Conservation (phyloP, 345 rosid species). For the Litchi chinensis region DNA sequence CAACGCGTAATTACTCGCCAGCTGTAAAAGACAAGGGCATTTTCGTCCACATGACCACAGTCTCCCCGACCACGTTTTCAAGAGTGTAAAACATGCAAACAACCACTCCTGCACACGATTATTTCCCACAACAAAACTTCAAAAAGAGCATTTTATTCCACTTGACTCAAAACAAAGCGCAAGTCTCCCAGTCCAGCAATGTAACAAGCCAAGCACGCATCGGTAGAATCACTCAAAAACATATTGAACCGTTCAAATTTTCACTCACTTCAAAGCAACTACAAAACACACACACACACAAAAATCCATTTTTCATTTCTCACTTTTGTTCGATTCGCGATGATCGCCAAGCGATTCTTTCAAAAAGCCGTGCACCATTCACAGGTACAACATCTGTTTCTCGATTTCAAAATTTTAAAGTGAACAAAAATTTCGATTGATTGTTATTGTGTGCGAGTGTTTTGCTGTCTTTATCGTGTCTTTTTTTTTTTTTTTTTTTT, state of each 20-base stretch:
- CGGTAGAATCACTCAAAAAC: conserved; percentile 24
- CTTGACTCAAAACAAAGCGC: conserved; percentile 16
- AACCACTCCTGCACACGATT: neutral
- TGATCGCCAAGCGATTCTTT: conserved; percentile 46
- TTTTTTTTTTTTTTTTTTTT: neutral
- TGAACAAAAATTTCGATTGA: neutral
- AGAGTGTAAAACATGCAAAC: too few relatives aligned
- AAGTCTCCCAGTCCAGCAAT: conserved; percentile 8
- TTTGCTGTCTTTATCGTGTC: neutral
- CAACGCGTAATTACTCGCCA: neutral
- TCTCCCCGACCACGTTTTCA: too few relatives aligned
- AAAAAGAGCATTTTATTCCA: conserved; percentile 5
- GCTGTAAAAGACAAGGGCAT: neutral
- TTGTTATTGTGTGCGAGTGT: neutral
- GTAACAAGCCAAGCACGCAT: conserved; percentile 15
- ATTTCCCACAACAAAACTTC: neutral
- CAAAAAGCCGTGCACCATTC: conserved; percentile 39
- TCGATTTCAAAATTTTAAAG: neutral
- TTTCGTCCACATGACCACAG: neutral
- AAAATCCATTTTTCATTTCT: neutral
- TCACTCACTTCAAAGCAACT: neutral
- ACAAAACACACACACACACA: neutral
- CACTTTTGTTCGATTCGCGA: conserved; percentile 18
- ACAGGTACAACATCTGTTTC: conserved; percentile 31
- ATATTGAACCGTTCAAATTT: neutral